phyloP scores from a whole-genome alignment of 352 stramenopile genomes.

The Peronospora destructor region DNA sequence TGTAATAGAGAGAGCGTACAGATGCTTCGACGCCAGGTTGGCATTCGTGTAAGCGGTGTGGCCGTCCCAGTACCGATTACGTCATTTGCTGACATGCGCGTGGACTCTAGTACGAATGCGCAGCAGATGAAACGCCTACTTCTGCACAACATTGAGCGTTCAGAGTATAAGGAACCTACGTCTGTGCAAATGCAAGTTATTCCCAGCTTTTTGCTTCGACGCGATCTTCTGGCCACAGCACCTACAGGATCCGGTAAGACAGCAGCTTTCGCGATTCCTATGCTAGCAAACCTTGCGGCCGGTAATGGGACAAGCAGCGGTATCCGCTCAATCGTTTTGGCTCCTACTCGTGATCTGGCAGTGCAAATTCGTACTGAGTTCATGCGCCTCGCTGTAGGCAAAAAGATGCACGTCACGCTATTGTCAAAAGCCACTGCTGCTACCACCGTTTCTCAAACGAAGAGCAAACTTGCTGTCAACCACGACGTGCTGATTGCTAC shows the following conservation, averaged over 20 bases:
- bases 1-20: conserved; percentile 42
- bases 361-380: conserved; percentile 96
- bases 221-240: conserved; percentile 93
- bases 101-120: conserved; percentile 34
- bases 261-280: conserved; percentile 95
- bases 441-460: conserved; percentile 63
- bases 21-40: conserved; percentile 70
- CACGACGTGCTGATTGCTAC: conserved; percentile 96
- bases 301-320: conserved; percentile 30
- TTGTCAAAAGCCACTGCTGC: conserved; percentile 90
- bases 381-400: conserved; percentile 78
- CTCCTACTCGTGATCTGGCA: conserved; percentile 95
- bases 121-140: conserved; percentile 62
- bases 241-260: conserved; percentile 98
- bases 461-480: conserved; percentile 73
- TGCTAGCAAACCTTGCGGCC: conserved; percentile 71
- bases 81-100: conserved; percentile 63
- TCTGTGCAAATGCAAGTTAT: conserved; percentile 98
- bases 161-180: conserved; percentile 97
- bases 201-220: conserved; percentile 77
- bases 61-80: conserved; percentile 65
- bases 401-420: conserved; percentile 84
- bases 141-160: conserved; percentile 78
- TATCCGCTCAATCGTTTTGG: conserved; percentile 92
- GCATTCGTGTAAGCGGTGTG: conserved; percentile 68